Evolutionary conservation across 176 grass and related monocot genomes (phyloP).

Genomic region (Bothriochloa decipiens): DNA sequence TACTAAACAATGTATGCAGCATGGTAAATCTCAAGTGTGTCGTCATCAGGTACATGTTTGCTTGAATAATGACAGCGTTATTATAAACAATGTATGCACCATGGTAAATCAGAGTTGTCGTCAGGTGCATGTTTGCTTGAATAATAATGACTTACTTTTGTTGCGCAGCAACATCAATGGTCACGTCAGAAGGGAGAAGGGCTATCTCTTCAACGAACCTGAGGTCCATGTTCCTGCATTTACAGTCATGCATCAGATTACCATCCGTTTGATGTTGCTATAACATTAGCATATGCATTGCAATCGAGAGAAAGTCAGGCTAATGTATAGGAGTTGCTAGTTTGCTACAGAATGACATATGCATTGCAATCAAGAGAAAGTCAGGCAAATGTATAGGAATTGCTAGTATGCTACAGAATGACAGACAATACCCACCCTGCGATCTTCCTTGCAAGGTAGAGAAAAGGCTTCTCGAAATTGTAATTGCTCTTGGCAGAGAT

Average conservation of each 20-base stretch:
- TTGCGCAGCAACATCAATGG: slow-evolving; percentile 53
- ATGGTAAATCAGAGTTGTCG: background rate
- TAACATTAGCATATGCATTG: background rate
- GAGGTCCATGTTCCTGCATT: slow-evolving; percentile 46
- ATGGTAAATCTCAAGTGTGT: background rate
- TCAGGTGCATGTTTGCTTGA: background rate
- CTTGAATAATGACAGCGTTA: background rate
- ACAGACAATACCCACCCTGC: slow-evolving; percentile 47
- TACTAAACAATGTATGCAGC: background rate
- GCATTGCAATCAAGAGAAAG: background rate
- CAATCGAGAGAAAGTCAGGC: background rate
- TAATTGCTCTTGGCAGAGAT: slow-evolving; percentile 96
- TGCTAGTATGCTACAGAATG: background rate
- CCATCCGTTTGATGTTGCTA: background rate
- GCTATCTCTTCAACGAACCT: slow-evolving; percentile 64
- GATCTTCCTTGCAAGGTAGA: slow-evolving; percentile 79
- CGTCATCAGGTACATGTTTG: background rate
- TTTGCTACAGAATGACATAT: background rate
- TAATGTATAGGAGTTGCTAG: background rate
- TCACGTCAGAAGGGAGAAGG: slow-evolving; percentile 63
- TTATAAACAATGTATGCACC: background rate
- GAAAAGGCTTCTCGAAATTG: slow-evolving; percentile 86
- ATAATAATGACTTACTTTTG: slow-evolving; percentile 46
- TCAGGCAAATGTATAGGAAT: background rate
- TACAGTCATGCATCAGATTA: background rate